A percentile compares a stretch with the other conserved stretches of the same genome.
phyloP scores from a whole-genome alignment of 768 basidiomycete genomes.

The Piloderma croceum region DNA sequence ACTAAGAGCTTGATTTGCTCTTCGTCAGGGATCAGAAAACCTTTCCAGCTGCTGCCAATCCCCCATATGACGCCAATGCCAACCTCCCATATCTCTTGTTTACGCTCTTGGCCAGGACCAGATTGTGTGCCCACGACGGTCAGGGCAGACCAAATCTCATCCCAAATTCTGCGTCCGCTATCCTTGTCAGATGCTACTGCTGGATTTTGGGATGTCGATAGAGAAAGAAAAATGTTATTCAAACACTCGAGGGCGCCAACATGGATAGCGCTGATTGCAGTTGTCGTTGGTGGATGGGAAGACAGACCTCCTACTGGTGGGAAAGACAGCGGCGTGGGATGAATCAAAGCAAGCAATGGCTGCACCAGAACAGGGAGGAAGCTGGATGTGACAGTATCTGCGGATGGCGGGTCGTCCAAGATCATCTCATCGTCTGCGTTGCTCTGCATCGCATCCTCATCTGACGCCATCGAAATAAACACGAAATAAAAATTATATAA shows the following conservation, averaged over 20 bases:
- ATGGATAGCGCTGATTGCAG: slow-evolving; percentile 78
- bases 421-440: slow-evolving; percentile 41
- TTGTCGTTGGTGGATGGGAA: slow-evolving; percentile 83
- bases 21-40: slow-evolving; percentile 54
- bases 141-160: slow-evolving; percentile 59
- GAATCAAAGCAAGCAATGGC: slow-evolving; percentile 63
- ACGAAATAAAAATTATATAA: slow-evolving; percentile 6
- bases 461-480: slow-evolving; percentile 21
- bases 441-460: slow-evolving; percentile 30
- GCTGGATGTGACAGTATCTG: slow-evolving; percentile 27
- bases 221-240: slow-evolving; percentile 81
- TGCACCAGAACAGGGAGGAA: slow-evolving; percentile 59
- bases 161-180: slow-evolving; percentile 55
- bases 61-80: slow-evolving; percentile 86
- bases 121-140: slow-evolving; percentile 48
- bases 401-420: slow-evolving; percentile 23
- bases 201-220: slow-evolving; percentile 44
- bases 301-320: slow-evolving; percentile 65
- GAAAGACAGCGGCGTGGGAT: slow-evolving; percentile 79
- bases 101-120: slow-evolving; percentile 58
- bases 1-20: slow-evolving; percentile 63
- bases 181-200: slow-evolving; percentile 40
- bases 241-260: slow-evolving; percentile 83
- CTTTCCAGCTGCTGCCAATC: slow-evolving; percentile 70
- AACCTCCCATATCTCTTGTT: slow-evolving; percentile 73